phyloP scores from a whole-genome alignment of 768 basidiomycete species.

The Tulasnella sp. region DNA sequence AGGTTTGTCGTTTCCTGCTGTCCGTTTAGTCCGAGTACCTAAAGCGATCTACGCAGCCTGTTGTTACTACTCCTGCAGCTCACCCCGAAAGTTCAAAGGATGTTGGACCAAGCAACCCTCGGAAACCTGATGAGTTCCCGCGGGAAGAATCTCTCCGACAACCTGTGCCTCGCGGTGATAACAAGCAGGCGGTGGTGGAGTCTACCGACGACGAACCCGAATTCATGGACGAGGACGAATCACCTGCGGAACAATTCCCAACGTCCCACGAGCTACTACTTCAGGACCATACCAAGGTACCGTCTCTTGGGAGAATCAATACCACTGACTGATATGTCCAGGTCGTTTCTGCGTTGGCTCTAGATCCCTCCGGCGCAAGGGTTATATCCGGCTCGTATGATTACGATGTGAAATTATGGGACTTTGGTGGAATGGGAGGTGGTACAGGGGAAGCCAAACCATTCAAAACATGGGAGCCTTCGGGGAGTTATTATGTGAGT shows the following conservation, averaged over 20 bases:
- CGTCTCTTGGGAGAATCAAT: background rate
- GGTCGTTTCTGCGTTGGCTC: constrained; percentile 78
- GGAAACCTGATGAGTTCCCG: background rate
- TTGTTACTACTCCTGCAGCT: too few relatives aligned
- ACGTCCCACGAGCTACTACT: constrained; percentile 80
- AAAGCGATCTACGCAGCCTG: too few relatives aligned
- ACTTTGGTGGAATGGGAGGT: constrained; percentile 95
- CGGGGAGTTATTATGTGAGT: constrained; percentile 78
- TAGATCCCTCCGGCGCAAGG: constrained; percentile 91
- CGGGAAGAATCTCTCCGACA: background rate
- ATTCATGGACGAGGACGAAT: constrained; percentile 19
- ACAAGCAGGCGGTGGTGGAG: background rate
- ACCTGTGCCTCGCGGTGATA: background rate
- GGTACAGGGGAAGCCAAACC: constrained; percentile 53
- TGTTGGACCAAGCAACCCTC: too few relatives aligned
- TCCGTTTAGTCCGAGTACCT: too few relatives aligned
- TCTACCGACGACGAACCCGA: constrained; percentile 19
- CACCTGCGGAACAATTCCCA: constrained; percentile 50
- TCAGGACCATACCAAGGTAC: constrained; percentile 81
- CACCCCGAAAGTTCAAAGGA: too few relatives aligned
- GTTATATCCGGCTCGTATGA: constrained; percentile 88
- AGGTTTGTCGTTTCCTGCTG: constrained; percentile 22
- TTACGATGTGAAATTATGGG: constrained; percentile 97
- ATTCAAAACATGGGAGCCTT: constrained; percentile 93
- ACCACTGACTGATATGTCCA: background rate